Evolutionary conservation across 2,329 filamentous ascomycete genomes (phyloP).

Genomic region (Alternaria sp.): DNA sequence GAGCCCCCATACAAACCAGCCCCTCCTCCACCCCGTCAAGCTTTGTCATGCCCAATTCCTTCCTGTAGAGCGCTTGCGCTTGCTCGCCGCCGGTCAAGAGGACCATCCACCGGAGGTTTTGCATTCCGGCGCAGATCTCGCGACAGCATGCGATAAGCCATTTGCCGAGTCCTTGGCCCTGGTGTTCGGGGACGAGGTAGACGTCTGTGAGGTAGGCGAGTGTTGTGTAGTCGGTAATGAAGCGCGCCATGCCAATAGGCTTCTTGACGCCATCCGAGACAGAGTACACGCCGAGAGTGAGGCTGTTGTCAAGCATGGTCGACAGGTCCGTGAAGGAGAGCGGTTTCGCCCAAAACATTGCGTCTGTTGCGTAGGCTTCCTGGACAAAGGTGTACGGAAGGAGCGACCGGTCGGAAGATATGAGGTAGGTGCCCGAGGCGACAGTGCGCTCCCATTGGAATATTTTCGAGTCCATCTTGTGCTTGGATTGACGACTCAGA

Average conservation of each 20-base stretch:
- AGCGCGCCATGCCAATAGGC: conserved; percentile 65
- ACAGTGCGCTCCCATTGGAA: conserved; percentile 34
- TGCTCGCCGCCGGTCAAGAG: conserved; percentile 35
- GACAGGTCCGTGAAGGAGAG: conserved; percentile 22
- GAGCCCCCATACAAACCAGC: conserved; percentile 33
- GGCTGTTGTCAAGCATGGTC: conserved; percentile 41
- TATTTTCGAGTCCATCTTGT: conserved; percentile 22
- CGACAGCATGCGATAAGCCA: conserved; percentile 69
- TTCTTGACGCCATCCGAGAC: conserved; percentile 21
- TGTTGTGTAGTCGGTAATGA: conserved; percentile 73
- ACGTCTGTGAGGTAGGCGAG: conserved; percentile 75
- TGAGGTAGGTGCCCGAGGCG: conserved; percentile 27
- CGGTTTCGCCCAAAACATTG: conserved; percentile 42
- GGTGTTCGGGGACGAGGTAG: conserved; percentile 66
- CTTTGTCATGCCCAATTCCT: conserved; percentile 37
- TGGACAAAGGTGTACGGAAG: conserved; percentile 41
- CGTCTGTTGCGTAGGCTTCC: conserved; percentile 32
- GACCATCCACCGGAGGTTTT: conserved; percentile 58
- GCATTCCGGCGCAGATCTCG: conserved; percentile 64
- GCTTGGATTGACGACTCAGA: not conserved
- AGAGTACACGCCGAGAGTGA: conserved; percentile 40
- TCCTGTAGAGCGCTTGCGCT: conserved; percentile 33
- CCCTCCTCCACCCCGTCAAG: conserved; percentile 26
- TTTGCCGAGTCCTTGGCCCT: conserved; percentile 66
- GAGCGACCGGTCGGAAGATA: conserved; percentile 36